Conservation (phyloP, 257 asterid species). For the Nemophila menziesii region DNA sequence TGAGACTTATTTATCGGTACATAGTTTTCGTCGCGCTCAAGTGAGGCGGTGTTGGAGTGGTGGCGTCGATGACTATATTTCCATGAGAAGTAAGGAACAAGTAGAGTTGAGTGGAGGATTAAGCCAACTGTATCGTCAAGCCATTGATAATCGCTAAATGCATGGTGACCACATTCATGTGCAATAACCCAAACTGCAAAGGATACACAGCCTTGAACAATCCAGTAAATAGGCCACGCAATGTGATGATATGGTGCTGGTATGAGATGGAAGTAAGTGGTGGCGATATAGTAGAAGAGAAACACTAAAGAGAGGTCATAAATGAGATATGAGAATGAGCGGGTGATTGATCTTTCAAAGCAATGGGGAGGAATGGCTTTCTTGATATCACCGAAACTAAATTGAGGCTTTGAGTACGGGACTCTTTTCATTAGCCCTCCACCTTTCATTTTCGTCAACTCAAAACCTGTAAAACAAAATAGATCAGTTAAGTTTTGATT, state of each 20-base stretch:
- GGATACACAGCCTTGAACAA: conserved; percentile 43
- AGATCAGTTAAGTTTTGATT: too few species aligned
- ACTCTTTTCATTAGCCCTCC: conserved; percentile 53
- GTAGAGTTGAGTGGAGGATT: conserved; percentile 52
- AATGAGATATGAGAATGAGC: conserved; percentile 41
- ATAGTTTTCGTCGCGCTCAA: conserved; percentile 56
- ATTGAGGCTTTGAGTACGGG: conserved; percentile 47
- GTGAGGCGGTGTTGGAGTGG: conserved; percentile 67
- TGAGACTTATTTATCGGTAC: conserved; percentile 55
- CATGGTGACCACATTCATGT: too few species aligned
- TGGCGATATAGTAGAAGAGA: conserved; percentile 37
- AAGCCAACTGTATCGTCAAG: too few species aligned
- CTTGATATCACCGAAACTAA: conserved; percentile 52
- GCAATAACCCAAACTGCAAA: conserved; percentile 61
- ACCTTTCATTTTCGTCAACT: conserved; percentile 40
- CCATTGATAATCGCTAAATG: too few species aligned
- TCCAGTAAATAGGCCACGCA: conserved; percentile 50
- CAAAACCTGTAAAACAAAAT: too few species aligned
- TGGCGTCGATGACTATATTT: too few species aligned
- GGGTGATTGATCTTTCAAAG: conserved; percentile 42
- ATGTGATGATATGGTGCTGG: conserved; percentile 28
- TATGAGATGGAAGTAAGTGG: conserved; percentile 33
- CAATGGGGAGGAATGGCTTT: conserved; percentile 72
- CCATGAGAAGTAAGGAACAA: too few species aligned
- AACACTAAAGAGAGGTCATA: conserved; percentile 33